These are phyloP conservation scores for Aurantiochytrium sp. DNA, from an alignment of 108 stramenopile genomes.

Conservation along the genomic window DNA sequence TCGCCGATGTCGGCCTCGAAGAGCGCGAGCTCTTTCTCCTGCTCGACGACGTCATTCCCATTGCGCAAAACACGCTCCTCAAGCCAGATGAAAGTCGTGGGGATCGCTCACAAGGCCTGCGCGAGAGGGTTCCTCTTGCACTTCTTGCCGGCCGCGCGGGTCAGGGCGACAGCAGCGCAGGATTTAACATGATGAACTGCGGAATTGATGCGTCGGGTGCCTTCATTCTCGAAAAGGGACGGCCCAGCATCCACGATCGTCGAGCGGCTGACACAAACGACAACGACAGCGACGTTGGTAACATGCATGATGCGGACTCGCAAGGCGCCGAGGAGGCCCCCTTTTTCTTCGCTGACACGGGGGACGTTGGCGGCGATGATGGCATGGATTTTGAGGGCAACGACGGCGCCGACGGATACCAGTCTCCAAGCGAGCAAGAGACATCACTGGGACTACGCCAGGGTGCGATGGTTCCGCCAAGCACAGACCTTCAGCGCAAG, in stretches of 20 bases:
- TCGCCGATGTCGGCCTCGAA: conserved; percentile 59
- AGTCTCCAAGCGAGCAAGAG: not conserved
- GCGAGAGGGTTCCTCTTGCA: conserved; percentile 4
- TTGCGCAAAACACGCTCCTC: conserved; percentile 40
- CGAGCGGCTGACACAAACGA: not conserved
- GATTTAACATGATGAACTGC: conserved; percentile 44
- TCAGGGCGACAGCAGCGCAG: not conserved
- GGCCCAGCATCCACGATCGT: not conserved
- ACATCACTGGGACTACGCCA: not conserved
- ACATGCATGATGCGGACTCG: no score
- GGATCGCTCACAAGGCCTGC: not conserved
- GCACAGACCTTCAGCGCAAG: not conserved
- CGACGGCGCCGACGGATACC: not conserved
- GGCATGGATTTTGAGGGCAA: not conserved
- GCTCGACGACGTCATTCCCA: conserved; percentile 81
- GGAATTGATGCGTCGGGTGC: conserved; percentile 38
- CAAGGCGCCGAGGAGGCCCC: not conserved
- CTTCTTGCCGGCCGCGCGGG: not conserved
- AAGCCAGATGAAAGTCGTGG: not conserved
- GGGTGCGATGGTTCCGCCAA: not conserved
- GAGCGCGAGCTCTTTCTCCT: conserved; percentile 74
- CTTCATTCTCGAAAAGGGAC: conserved; percentile 10
- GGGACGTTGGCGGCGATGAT: not conserved
- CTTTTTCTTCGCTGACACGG: not conserved
- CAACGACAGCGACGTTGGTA: not conserved